Conservation (phyloP, 441 rosid genomes). For the Jatropha multifida region DNA sequence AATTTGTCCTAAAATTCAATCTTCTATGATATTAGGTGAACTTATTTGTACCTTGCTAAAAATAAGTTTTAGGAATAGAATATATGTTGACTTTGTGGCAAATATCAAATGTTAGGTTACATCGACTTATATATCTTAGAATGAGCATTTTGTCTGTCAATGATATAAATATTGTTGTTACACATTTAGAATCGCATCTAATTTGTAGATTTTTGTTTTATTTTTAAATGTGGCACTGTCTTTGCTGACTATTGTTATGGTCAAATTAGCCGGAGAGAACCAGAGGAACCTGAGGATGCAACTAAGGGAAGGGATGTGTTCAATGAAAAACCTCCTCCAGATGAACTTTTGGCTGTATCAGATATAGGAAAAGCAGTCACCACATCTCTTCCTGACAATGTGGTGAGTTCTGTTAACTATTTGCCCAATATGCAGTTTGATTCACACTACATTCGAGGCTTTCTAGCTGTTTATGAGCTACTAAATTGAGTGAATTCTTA, state of each 20-base stretch:
- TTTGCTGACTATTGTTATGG: slow-evolving; percentile 11
- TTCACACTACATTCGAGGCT: background rate
- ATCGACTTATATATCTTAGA: background rate
- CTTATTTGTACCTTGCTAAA: background rate
- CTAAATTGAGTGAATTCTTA: background rate
- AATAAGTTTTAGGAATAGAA: background rate
- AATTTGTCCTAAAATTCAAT: background rate
- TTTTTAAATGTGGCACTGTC: background rate
- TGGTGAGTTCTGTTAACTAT: slow-evolving; percentile 55
- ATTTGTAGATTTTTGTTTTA: background rate
- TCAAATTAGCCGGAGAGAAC: slow-evolving; percentile 80
- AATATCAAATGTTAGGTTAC: background rate
- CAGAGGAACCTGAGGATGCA: slow-evolving; percentile 97
- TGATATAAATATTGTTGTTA: background rate
- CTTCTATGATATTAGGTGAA: background rate
- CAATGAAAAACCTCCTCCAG: slow-evolving; percentile 96
- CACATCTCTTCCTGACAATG: slow-evolving; percentile 92
- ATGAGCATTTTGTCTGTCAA: background rate
- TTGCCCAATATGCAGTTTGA: background rate
- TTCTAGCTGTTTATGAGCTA: background rate
- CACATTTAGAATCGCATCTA: background rate
- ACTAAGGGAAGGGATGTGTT: slow-evolving; percentile 95
- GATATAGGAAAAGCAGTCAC: slow-evolving; percentile 92
- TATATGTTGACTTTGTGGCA: background rate
- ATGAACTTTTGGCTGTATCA: slow-evolving; percentile 93